Evolutionary conservation across 768 basidiomycete species (phyloP), one percentile per base, ranked within the genome.

Genomic region (Lactarius tabidus): DNA sequence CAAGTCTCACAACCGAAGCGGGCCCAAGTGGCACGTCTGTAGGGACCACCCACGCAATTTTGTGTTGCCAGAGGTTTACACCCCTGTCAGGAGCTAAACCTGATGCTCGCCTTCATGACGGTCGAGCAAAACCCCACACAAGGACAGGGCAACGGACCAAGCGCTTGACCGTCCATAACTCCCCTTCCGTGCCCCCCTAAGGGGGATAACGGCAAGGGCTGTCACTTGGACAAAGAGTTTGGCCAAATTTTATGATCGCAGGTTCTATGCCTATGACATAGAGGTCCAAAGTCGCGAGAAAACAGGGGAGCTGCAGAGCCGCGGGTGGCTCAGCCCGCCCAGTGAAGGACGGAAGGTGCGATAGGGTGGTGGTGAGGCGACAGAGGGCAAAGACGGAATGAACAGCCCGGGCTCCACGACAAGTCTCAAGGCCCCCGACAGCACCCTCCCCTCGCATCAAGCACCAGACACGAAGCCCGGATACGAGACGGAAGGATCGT

Each of bases 401-500:
- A 36, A 29, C 54, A 8, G 63, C 69, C 69, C 69, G 10, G 59
- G 48, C 69, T 60, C 63, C 60, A 45, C 67, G 43, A 62, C 63
- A 65, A 61, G 59, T 70, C 64, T 68, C 69, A 70, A 65, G 58
- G 59, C 53, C 59, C 41, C 57, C 63, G 3, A 31, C 45, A 52
- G 57, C 53, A 55, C 67, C 69, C 69, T 66, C 63, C 63, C 62
- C 64, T 57, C 57, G 48, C 23, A 59, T 57, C 29, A 53, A 3
- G 43, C 6, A 48, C 53, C 61, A 58, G 33, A 58, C 59, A 64
- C 67, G 62, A 55, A 52, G 67, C 74, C 71, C 70, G 74, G 70
- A 77, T 76, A 77, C 79, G 76, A 71, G 72, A 73, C 70, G 66
- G 66, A 69, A 77, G 75, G 77, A 77, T 84, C 82, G 81, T 81